Percentiles rank a stretch among this genome's conserved stretches.
Evolutionary conservation across 306 rosid genomes (phyloP).

Genomic region (Acmispon strigosus): DNA sequence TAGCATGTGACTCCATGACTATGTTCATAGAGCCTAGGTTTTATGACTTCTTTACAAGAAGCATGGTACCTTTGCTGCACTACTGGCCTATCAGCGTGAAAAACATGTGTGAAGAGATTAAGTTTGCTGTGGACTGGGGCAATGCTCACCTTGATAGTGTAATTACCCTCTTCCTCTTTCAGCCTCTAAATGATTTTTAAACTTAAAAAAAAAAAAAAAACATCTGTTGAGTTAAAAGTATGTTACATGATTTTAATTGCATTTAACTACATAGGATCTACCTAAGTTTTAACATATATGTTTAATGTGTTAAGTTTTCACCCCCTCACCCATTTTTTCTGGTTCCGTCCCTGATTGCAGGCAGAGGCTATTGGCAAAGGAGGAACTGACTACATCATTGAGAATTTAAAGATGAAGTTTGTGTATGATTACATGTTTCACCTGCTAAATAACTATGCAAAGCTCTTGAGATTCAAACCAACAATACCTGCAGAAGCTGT

Average conservation of each 20-base stretch:
- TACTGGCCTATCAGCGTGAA: constrained; percentile 38
- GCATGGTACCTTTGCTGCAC: constrained; percentile 31
- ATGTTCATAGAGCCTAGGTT: constrained; percentile 31
- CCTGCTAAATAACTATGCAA: constrained; percentile 29
- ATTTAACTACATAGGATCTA: neutral
- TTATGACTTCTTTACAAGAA: constrained; percentile 43
- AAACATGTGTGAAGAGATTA: constrained; percentile 32
- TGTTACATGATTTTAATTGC: neutral
- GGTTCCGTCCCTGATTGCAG: neutral
- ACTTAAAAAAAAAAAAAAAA: neutral
- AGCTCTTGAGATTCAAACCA: constrained; percentile 37
- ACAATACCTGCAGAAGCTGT: constrained; percentile 24
- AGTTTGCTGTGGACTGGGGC: constrained; percentile 52
- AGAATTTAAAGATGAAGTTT: constrained; percentile 33
- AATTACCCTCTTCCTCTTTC: constrained; percentile 6
- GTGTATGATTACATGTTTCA: constrained; percentile 54
- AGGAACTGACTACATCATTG: constrained; percentile 24
- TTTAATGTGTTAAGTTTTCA: no score
- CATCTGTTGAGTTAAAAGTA: neutral
- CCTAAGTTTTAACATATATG: neutral
- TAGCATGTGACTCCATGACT: constrained; percentile 50
- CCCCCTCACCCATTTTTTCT: no score
- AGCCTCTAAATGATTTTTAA: neutral
- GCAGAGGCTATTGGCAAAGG: constrained; percentile 31
- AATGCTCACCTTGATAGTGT: constrained; percentile 29